Evolutionary conservation across 2,329 filamentous ascomycete species (phyloP), one percentile per base, ranked within the genome.

Genomic region (Orbilia oligospora): DNA sequence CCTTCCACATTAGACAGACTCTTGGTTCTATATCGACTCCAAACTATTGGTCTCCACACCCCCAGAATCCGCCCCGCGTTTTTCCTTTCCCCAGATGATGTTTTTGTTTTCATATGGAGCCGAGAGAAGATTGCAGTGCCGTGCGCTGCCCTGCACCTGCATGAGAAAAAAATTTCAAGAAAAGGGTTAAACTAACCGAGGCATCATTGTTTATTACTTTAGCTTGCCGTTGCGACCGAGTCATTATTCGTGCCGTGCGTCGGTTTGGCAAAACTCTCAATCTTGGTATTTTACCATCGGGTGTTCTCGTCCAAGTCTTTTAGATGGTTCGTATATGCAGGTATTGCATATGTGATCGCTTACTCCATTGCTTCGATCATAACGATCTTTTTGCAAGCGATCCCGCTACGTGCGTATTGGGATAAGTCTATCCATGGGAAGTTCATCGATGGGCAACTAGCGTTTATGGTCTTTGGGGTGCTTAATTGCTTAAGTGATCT

Each of bases 151-250:
- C 27, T 30, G 27, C 27, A 33, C 51, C 24, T 18, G 16, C 51
- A 55, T 30, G 16, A n/a, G n/a, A 14, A n/a, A 1, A n/a, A 33
- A 33, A 16, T 30, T 30, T 30, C 3, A 30, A 3, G 24, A 55
- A 55, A 55, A 44, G 33, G 5, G 36, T n/a, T 44, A 55, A 27
- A 65, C 65, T 71, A 76, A 71, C 66, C 66, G 36, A 70, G 30
- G 56, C 12, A 51, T 56, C 18, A 22, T 69, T 68, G 0, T 22
- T 38, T 56, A n/a, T 56, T n/a, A 3, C 12, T 16, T 9, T 80
- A 86, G 76, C 83, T 86, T 14, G 86, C 85, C 12, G 82, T 86
- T 12, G 84, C 85, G 5, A 84, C 82, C 0, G 85, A 86, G 80
- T 84, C 83, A 16, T 80, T 86, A 5, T 86, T 86, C 73, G 56